A percentile compares a stretch with the other conserved stretches of the same genome.
These are phyloP conservation scores for Phytophthora melonis DNA, from an alignment of 352 stramenopile genomes.

Conservation along the genomic window DNA sequence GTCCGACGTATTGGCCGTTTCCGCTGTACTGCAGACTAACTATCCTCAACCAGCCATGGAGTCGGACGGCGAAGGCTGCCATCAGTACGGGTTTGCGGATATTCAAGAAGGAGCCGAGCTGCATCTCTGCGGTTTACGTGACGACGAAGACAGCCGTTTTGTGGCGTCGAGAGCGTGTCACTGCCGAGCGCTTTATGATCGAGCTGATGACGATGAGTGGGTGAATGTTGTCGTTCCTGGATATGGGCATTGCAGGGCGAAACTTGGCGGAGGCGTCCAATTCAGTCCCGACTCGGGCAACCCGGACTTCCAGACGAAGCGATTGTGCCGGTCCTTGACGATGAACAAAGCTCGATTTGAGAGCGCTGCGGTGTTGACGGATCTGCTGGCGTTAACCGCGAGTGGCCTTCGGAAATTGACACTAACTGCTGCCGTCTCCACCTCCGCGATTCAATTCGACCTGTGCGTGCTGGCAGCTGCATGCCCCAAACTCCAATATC, in stretches of 20 bases:
- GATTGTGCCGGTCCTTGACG: not conserved
- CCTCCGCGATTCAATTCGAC: too few relatives aligned
- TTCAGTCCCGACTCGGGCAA: not conserved
- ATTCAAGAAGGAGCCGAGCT: not conserved
- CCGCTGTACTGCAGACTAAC: not conserved
- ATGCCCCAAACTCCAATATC: too few relatives aligned
- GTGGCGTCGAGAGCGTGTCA: not conserved
- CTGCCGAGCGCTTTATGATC: conserved; percentile 4
- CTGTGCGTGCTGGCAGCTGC: too few relatives aligned
- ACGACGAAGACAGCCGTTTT: not conserved
- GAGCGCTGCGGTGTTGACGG: not conserved
- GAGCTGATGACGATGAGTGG: not conserved
- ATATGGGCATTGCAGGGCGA: not conserved
- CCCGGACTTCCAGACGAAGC: not conserved
- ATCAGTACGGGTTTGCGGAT: not conserved
- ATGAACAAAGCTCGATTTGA: not conserved
- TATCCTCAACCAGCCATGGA: not conserved
- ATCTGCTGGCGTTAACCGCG: not conserved
- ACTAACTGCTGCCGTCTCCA: not conserved
- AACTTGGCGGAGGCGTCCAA: not conserved
- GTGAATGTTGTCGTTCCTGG: conserved; percentile 6
- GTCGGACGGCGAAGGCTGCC: not conserved
- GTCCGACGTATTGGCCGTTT: not conserved
- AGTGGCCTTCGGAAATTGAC: not conserved
- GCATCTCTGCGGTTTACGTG: not conserved